phyloP scores from a whole-genome alignment of 1,284 basidiomycete genomes.

The Violaceomyces palustris region DNA sequence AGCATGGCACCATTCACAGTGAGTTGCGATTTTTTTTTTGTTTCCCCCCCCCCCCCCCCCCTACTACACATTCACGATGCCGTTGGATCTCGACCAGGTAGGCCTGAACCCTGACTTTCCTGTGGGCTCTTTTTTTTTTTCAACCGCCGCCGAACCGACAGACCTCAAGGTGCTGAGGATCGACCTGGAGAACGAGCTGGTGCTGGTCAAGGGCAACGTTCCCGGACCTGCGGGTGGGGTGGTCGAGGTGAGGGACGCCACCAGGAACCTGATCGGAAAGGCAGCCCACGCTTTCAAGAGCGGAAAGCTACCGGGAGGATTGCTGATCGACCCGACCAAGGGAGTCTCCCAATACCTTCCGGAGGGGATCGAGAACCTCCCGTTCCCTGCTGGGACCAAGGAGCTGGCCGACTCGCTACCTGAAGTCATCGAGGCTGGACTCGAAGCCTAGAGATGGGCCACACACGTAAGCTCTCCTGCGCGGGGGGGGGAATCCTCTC shows the following conservation, averaged over 20 bases:
- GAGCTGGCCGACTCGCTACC: constrained; percentile 64
- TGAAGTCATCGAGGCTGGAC: constrained; percentile 43
- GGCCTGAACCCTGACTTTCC: no score
- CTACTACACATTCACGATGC: no score
- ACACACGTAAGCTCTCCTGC: no score
- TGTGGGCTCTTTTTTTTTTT: no score
- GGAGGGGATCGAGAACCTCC: constrained; percentile 73
- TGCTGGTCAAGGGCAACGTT: constrained; percentile 69
- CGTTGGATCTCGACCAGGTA: no score
- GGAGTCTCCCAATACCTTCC: constrained; percentile 72
- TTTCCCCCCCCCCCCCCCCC: no score
- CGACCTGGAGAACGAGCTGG: constrained; percentile 75
- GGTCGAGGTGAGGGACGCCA: constrained; percentile 51
- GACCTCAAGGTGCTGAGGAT: constrained; percentile 75
- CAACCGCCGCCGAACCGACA: background rate
- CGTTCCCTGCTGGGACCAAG: constrained; percentile 84
- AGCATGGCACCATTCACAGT: constrained; percentile 64
- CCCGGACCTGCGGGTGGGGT: constrained; percentile 59
- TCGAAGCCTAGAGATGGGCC: no score
- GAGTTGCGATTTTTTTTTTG: no score
- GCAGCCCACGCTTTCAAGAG: constrained; percentile 42
- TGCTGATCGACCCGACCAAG: constrained; percentile 66
- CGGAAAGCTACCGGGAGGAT: constrained; percentile 52
- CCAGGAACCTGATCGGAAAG: constrained; percentile 43
- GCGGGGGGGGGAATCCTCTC: no score